Evolutionary conservation across 2,329 filamentous ascomycete genomes (phyloP).

Genomic region (Paecilomyces niveus): DNA sequence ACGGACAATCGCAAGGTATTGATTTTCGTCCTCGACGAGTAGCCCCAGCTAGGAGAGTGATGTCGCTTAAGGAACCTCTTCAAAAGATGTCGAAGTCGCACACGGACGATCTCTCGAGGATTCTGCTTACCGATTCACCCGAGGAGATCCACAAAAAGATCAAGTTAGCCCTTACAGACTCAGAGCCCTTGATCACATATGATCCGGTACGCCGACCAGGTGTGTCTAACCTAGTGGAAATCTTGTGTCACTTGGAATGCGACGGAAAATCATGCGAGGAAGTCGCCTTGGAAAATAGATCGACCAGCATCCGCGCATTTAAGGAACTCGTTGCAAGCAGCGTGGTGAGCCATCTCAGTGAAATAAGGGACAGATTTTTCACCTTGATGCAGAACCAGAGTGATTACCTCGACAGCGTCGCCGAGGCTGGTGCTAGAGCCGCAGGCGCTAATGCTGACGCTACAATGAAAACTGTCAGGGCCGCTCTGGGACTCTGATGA

Average conservation of each 20-base stretch:
- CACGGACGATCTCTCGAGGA: slow-evolving; percentile 62
- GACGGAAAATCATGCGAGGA: slow-evolving; percentile 39
- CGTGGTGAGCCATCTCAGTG: slow-evolving; percentile 20
- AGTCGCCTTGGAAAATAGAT: slow-evolving; percentile 40
- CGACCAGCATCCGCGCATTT: slow-evolving; percentile 48
- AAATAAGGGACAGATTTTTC: slow-evolving; percentile 27
- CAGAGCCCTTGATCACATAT: slow-evolving; percentile 59
- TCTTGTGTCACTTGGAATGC: slow-evolving; percentile 69
- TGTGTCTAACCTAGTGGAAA: slow-evolving; percentile 77
- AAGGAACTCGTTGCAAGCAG: slow-evolving; percentile 57
- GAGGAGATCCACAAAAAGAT: slow-evolving; percentile 63
- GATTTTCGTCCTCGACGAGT: neutral
- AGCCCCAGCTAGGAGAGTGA: slow-evolving; percentile 78
- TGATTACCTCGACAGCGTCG: slow-evolving; percentile 22
- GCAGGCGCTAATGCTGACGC: slow-evolving; percentile 24
- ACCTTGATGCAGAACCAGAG: slow-evolving; percentile 20
- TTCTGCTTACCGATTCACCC: slow-evolving; percentile 69
- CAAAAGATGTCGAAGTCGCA: slow-evolving; percentile 96
- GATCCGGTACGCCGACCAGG: slow-evolving; percentile 65
- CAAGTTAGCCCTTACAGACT: slow-evolving; percentile 70
- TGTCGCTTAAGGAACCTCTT: slow-evolving; percentile 73
- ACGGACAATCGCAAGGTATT: slow-evolving; percentile 1
- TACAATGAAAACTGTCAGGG: slow-evolving; percentile 25
- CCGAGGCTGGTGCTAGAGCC: slow-evolving; percentile 21
- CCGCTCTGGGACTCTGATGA: slow-evolving; percentile 23